Base-by-base conservation (phyloP, 371 early-diverging fungal species). In the Quaeritorhiza haematococci region DNA sequence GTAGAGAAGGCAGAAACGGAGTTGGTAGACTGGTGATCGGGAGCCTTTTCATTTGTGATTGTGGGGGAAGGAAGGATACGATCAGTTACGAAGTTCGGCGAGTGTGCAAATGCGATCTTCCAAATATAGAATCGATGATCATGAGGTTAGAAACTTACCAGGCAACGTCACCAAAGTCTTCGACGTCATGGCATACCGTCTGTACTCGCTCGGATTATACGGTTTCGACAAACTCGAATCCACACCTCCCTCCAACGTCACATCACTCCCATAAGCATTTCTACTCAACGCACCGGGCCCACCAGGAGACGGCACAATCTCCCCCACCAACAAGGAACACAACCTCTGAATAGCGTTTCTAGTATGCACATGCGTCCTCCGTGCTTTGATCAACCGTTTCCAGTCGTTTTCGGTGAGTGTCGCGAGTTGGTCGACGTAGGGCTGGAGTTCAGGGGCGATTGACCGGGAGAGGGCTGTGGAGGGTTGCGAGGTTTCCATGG, bases 301-400 rank as follows among this genome's bases (percentile, higher is more conserved):
- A 17, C 29, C 26, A n/a, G 13, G 23, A 29, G n/a, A 23, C 27
- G 51, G 43, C 10, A 38, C 50, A 27, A 71, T n/a, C 43, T 66
- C 62, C 10, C 71, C 75, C 8, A 75, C 71, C 10, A 71, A 19
- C 43, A 73, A 52, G 3, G 33, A 51, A 15, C 61, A 51, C 28
- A 76, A 64, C 55, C 53, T 59, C n/a, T 65, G 52, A n/a, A 76
- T 65, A 34, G 76, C 76, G 3, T 64, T 41, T 17, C 68, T 58
- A 8, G 72, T 51, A 61, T 76, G 76, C 23, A 71, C 66, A 45
- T 76, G 62, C 5, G 74, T 58, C n/a, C 68, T 61, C 15, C 62
- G 19, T 21, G 53, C 63, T 15, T 53, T 29, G 28, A 62, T 49
- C 23, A 75, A 57, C 5, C 47, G 41, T 19, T 59, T 45, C 68